A percentile compares a stretch with the other conserved stretches of the same genome.
phyloP scores from a whole-genome alignment of 306 rosid species.

The Herpetospermum pedunculosum region DNA sequence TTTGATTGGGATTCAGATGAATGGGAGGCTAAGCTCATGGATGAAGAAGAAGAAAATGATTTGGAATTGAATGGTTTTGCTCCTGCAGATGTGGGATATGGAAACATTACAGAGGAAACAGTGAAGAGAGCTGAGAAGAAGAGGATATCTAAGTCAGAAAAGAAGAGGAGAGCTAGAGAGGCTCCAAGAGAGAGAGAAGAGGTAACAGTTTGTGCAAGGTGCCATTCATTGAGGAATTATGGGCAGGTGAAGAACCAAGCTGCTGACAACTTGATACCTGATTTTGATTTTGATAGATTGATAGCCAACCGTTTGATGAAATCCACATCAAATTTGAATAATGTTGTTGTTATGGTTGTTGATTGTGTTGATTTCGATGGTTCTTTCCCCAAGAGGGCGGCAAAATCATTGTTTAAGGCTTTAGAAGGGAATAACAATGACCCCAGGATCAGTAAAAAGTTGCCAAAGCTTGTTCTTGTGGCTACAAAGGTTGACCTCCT shows the following conservation, averaged over 20 bases:
- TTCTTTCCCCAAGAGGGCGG: conserved; percentile 71
- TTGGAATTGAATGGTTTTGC: conserved; percentile 56
- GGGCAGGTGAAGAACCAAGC: conserved; percentile 76
- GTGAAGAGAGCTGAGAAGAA: conserved; percentile 50
- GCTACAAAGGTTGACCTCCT: conserved; percentile 89
- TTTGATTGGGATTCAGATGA: conserved; percentile 74
- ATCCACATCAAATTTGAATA: conserved; percentile 48
- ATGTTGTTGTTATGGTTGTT: conserved; percentile 78
- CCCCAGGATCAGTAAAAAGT: conserved; percentile 35
- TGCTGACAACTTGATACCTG: conserved; percentile 83
- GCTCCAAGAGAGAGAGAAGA: conserved; percentile 68
- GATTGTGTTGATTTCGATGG: conserved; percentile 97
- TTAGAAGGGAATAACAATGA: conserved; percentile 40
- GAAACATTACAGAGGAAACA: conserved; percentile 58
- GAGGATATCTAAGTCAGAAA: conserved; percentile 68
- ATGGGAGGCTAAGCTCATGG: conserved; percentile 48
- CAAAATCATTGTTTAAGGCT: conserved; percentile 58
- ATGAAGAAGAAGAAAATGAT: conserved; percentile 39
- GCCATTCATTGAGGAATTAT: conserved; percentile 85
- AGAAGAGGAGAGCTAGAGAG: conserved; percentile 64
- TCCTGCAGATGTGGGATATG: conserved; percentile 75
- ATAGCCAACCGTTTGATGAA: conserved; percentile 65
- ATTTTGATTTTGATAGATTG: conserved; percentile 81
- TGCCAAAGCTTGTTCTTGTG: conserved; percentile 86
- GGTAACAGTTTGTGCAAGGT: conserved; percentile 81